Evolutionary conservation across 2,329 filamentous ascomycete genomes (phyloP), one percentile per base, ranked within the genome.

Genomic region (Fusarium concolor): DNA sequence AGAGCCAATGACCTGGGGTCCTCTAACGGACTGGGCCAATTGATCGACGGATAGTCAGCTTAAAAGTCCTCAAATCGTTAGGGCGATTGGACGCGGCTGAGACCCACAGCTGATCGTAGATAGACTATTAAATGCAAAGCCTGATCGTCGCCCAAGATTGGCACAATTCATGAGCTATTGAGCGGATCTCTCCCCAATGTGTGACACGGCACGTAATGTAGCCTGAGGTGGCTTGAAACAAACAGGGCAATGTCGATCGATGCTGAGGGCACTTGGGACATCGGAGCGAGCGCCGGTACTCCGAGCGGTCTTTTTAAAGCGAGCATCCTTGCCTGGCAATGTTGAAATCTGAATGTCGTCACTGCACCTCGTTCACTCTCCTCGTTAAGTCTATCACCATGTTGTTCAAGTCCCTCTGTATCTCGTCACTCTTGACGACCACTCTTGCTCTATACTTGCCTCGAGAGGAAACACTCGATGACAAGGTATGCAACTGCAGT

Each of bases 401-500:
- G 50, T 29, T 68, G 33, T 28, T 68, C 17, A 35, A 33, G 6
- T 20, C 46, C 5, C 24, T 68, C 17, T 33, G 68, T 3, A 5
- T 68, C 14, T 65, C 56, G 1, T 68, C 61, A 3, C 31, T 68
- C 0, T 4, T 49, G 3, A 31, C 42, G 3, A 31, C 38, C 1
- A 46, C 39, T 20, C 10, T 62, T 12, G 65, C 65, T 6, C 14
- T 54, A 2, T 51, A 62, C 22, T 9, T 68, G 0, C 55, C 65
- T 1, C 54, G 51, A 29, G 54, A 61, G 9, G 18, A 22, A 2
- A 29, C 7, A 10, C 6, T 10, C 2, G 20, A 22, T 9, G 28
- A 28, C 26, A 45, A 50, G 9, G 17, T 12, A 29, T 68, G 65
- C 17, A 28, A 65, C 31, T 68, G 65, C 28, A 12, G n/a, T 18